phyloP scores from a whole-genome alignment of 2,329 filamentous ascomycete species.

The Truncatella angustata region DNA sequence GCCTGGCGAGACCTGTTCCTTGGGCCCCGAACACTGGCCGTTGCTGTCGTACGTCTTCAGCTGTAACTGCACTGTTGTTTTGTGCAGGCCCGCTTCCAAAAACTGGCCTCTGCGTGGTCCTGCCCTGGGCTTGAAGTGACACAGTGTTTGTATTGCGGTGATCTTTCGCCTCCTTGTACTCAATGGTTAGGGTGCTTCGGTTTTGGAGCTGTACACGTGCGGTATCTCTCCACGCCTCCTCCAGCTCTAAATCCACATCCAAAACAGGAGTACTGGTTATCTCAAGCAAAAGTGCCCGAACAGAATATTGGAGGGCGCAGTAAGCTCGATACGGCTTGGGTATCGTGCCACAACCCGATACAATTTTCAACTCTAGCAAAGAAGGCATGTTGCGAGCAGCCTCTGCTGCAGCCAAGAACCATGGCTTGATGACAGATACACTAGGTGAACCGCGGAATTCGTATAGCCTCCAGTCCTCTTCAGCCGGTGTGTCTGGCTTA shows the following conservation, averaged over 20 bases:
- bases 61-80: not conserved
- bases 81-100: not conserved
- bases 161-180: not conserved
- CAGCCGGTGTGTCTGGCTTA: conserved; percentile 1
- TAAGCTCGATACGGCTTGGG: not conserved
- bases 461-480: conserved; percentile 3
- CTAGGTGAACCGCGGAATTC: not conserved
- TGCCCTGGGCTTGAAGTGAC: not conserved
- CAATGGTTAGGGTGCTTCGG: not conserved
- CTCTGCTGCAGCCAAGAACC: not conserved
- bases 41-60: not conserved
- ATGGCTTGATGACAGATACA: not conserved
- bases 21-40: not conserved
- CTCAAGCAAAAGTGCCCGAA: not conserved
- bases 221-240: not conserved
- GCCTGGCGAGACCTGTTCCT: not conserved
- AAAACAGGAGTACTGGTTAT: not conserved
- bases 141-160: not conserved
- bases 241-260: not conserved
- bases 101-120: not conserved
- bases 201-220: not conserved
- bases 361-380: not conserved
- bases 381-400: not conserved
- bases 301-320: not conserved
- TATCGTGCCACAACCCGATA: not conserved